Evolutionary conservation across 768 basidiomycete species (phyloP).

Genomic region (Lenzites betulinus): DNA sequence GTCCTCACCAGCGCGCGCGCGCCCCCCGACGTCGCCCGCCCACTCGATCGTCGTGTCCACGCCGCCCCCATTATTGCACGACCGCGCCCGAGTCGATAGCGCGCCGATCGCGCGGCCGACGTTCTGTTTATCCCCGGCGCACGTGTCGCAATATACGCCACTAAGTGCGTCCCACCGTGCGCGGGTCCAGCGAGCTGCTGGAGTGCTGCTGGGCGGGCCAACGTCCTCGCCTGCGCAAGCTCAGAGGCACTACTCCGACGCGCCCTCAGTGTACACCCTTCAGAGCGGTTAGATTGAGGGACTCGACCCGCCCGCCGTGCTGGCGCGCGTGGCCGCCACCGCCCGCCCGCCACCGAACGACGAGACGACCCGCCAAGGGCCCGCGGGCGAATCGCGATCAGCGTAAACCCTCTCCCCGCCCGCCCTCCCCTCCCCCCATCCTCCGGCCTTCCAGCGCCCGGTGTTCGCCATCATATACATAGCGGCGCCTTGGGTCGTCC

Average conservation of each 20-base stretch:
- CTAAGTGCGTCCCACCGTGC: slow-evolving; percentile 6
- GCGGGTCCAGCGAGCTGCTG: too few relatives aligned
- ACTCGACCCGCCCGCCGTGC: not conserved
- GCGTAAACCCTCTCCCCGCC: slow-evolving; percentile 2
- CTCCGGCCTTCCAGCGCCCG: not conserved
- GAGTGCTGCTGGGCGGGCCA: too few relatives aligned
- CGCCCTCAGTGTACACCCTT: not conserved
- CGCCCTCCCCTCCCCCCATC: not conserved
- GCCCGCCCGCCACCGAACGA: not conserved
- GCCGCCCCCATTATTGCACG: not conserved
- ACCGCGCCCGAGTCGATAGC: slow-evolving; percentile 11
- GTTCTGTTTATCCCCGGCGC: slow-evolving; percentile 9
- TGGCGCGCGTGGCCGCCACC: slow-evolving; percentile 13
- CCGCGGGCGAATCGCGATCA: not conserved
- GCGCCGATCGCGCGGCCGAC: slow-evolving; percentile 4
- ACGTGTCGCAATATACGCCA: slow-evolving; percentile 18
- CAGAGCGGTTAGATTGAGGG: slow-evolving; percentile 16
- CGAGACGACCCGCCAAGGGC: not conserved
- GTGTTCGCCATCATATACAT: not conserved
- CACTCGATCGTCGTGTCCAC: not conserved
- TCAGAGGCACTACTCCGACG: too few relatives aligned
- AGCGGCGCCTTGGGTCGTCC: not conserved
- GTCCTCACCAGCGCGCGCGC: too few relatives aligned
- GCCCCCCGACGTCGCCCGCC: not conserved
- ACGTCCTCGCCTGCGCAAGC: too few relatives aligned